Conservation (phyloP, 148 eudicot genomes). For the Vaccinium vitisidaea region DNA sequence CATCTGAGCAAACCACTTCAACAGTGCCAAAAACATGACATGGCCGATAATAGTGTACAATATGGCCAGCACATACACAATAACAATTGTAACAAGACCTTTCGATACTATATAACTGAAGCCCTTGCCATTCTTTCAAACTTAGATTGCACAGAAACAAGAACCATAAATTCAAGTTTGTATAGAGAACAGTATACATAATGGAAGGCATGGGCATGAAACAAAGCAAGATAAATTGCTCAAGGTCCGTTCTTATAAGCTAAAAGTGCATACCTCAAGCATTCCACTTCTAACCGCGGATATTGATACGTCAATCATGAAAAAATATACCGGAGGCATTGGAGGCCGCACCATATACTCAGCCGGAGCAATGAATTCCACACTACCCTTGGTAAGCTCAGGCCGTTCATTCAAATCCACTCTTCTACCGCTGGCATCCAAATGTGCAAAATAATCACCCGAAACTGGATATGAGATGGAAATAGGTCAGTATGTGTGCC, state of each 20-base stretch:
- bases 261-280: slow-evolving; percentile 78
- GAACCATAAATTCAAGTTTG: background rate
- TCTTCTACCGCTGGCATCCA: slow-evolving; percentile 87
- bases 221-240: background rate
- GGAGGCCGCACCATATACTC: slow-evolving; percentile 99
- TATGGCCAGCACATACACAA: background rate
- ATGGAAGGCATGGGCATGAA: background rate
- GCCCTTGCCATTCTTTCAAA: background rate
- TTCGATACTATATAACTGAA: background rate
- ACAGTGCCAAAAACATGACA: background rate
- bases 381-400: slow-evolving; percentile 86
- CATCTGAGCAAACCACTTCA: background rate
- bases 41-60: background rate
- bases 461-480: slow-evolving; percentile 49
- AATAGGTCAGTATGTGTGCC: slow-evolving; percentile 14
- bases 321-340: slow-evolving; percentile 95
- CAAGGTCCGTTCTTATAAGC: background rate
- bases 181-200: background rate
- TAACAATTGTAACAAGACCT: background rate
- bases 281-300: slow-evolving; percentile 94
- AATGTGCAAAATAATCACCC: slow-evolving; percentile 80
- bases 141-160: background rate
- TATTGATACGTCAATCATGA: slow-evolving; percentile 91
- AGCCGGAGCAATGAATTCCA: slow-evolving; percentile 94
- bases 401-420: slow-evolving; percentile 84